These are phyloP conservation scores for Coemansia sp. DNA, from an alignment of 192 early-diverging fungal genomes.

Conservation along the genomic window DNA sequence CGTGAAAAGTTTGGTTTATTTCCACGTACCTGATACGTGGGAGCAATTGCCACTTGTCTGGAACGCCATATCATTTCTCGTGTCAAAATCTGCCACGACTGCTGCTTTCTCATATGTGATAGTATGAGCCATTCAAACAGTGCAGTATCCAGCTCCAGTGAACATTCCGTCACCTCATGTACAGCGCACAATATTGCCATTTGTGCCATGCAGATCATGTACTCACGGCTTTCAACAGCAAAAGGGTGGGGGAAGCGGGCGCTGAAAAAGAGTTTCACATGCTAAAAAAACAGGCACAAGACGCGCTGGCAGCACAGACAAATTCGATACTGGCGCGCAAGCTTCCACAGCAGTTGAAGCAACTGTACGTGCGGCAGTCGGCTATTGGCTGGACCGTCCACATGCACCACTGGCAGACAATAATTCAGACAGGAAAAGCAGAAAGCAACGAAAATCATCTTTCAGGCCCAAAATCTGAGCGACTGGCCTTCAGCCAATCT, in stretches of 20 bases:
- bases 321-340: slow-evolving; percentile 2
- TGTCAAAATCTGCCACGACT: not conserved
- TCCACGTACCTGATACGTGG: not conserved
- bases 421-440: not conserved
- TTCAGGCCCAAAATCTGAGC: not conserved
- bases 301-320: not conserved
- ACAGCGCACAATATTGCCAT: not conserved
- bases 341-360: not conserved
- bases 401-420: not conserved
- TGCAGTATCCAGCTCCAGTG: not conserved
- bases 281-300: not conserved
- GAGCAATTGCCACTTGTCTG: not conserved
- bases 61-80: not conserved
- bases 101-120: not conserved
- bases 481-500: slow-evolving; percentile 1
- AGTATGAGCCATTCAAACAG: not conserved
- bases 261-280: slow-evolving; percentile 10
- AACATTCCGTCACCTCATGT: not conserved
- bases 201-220: not conserved
- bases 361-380: not conserved
- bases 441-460: slow-evolving; percentile 8
- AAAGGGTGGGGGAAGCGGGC: not conserved
- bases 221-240: not conserved
- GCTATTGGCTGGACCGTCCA: slow-evolving; percentile 5
- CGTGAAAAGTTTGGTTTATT: not conserved